phyloP scores from a whole-genome alignment of 257 asterid species.

The Mitragyna speciosa region DNA sequence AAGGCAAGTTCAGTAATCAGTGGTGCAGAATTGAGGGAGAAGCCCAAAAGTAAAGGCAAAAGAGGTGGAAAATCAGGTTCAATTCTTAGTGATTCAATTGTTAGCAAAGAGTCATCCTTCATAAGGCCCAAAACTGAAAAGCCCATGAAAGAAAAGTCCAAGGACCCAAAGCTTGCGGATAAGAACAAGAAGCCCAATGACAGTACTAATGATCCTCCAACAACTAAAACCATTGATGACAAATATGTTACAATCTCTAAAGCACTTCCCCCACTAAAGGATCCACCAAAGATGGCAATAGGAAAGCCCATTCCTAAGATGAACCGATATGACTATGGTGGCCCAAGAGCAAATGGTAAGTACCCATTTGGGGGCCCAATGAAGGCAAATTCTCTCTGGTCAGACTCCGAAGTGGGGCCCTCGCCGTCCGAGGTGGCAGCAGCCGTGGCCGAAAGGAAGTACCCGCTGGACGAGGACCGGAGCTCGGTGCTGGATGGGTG shows the following conservation, averaged over 20 bases:
- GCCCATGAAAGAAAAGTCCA: neutral
- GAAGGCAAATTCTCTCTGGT: constrained; percentile 44
- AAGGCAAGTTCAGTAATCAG: constrained; percentile 77
- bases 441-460: constrained; percentile 44
- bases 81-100: constrained; percentile 54
- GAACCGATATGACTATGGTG: constrained; percentile 29
- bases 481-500: constrained; percentile 88
- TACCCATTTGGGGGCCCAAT: constrained; percentile 36
- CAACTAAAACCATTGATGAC: constrained; percentile 36
- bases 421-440: constrained; percentile 92
- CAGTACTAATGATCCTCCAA: neutral
- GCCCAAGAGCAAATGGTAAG: constrained; percentile 35
- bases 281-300: constrained; percentile 21
- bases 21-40: constrained; percentile 57
- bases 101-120: constrained; percentile 50
- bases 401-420: constrained; percentile 85
- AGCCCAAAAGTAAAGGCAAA: constrained; percentile 29
- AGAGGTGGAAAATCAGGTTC: constrained; percentile 51
- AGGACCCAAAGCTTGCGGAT: neutral
- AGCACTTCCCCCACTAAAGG: constrained; percentile 13
- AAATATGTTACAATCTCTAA: constrained; percentile 25
- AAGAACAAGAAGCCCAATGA: neutral
- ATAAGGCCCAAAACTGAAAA: constrained; percentile 21
- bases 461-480: constrained; percentile 61
- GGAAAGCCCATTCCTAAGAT: constrained; percentile 37